A percentile compares a stretch with the other conserved stretches of the same genome.
phyloP scores from a whole-genome alignment of 768 basidiomycete species.

The Galerina marginata region DNA sequence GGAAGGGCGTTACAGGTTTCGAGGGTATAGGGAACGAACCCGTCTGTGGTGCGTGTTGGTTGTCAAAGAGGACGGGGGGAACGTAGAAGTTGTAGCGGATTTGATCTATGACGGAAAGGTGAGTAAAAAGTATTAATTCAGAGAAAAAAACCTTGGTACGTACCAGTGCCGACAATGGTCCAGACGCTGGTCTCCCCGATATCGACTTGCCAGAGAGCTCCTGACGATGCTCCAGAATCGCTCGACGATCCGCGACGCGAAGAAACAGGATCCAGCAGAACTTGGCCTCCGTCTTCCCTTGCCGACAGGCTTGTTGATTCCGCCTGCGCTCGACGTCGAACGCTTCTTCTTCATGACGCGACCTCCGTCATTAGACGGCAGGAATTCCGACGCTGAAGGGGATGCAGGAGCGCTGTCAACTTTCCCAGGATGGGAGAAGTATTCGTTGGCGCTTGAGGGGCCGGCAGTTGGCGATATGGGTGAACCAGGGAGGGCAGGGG shows the following conservation, averaged over 20 bases:
- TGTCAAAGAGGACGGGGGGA: constrained; percentile 83
- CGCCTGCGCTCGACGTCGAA: constrained; percentile 74
- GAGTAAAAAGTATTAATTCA: constrained; percentile 19
- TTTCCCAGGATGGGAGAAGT: constrained; percentile 59
- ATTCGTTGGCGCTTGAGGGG: constrained; percentile 62
- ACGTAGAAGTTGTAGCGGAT: constrained; percentile 94
- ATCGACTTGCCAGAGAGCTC: constrained; percentile 87
- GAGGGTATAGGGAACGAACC: constrained; percentile 80
- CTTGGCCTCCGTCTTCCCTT: constrained; percentile 76
- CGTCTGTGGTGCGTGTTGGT: constrained; percentile 71
- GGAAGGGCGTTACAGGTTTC: constrained; percentile 86
- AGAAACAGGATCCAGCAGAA: constrained; percentile 73
- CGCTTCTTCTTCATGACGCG: constrained; percentile 82
- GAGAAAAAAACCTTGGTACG: constrained; percentile 26
- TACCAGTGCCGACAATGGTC: constrained; percentile 93
- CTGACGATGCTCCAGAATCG: constrained; percentile 74
- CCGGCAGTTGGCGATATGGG: constrained; percentile 70
- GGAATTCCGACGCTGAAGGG: constrained; percentile 70
- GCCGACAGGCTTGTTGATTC: constrained; percentile 53
- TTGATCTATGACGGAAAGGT: constrained; percentile 61
- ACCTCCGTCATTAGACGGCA: constrained; percentile 78
- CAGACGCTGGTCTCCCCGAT: constrained; percentile 94
- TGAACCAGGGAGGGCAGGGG: constrained; percentile 70
- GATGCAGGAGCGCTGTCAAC: constrained; percentile 72
- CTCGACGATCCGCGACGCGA: constrained; percentile 72